Base-by-base conservation (phyloP, 495 filamentous ascomycete genomes). In the Cairneyella variabilis region DNA sequence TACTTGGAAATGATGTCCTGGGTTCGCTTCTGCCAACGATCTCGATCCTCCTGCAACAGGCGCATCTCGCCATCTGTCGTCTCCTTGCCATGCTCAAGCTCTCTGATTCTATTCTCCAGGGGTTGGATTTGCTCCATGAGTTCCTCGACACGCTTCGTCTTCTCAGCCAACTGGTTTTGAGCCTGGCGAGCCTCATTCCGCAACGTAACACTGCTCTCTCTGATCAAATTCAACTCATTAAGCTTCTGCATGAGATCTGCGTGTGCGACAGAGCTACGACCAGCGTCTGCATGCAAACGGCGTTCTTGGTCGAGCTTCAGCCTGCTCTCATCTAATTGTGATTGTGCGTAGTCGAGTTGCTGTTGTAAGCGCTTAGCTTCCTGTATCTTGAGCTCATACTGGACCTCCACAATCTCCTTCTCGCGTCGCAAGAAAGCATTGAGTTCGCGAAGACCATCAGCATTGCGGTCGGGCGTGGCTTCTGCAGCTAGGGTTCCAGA, bases 341-440 rank as follows among this genome's bases (percentile, higher is more conserved):
- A 79, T 56, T 89, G 89, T 12, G 85, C 76, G 69, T 96, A 88
- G 46, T 95, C 86, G 17, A 97, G 76, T 58, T 97, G 90, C 51
- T 97, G 90, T 55, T 91, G 86, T 3, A 96, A 70, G 23, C 95
- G 80, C 66, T 90, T 95, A 47, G 79, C 75, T 63, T 97, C 93
- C 63, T 96, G 88, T 0, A 84, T 72, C 42, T 89, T 89, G 27
- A 96, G 77, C 56, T 97, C 90, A 54, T 89, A 89, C 62, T 97
- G 91, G 6, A 96, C 89, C 53, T 97, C 91, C 3, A 97, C 83
- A 59, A 99, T 97, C 61, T 97, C 91, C 71, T 97, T 97, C 71
- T 97, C 95, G 39, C 88, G 83, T n/a, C 95, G 84, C 48, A 97
- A 72, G 69, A 90, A 97, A 44, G 80, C 84, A 68, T 95, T 91